A percentile compares a stretch with the other conserved stretches of the same genome.
Evolutionary conservation across 2,329 filamentous ascomycete species (phyloP).

Genomic region (Nothopassalora personata): DNA sequence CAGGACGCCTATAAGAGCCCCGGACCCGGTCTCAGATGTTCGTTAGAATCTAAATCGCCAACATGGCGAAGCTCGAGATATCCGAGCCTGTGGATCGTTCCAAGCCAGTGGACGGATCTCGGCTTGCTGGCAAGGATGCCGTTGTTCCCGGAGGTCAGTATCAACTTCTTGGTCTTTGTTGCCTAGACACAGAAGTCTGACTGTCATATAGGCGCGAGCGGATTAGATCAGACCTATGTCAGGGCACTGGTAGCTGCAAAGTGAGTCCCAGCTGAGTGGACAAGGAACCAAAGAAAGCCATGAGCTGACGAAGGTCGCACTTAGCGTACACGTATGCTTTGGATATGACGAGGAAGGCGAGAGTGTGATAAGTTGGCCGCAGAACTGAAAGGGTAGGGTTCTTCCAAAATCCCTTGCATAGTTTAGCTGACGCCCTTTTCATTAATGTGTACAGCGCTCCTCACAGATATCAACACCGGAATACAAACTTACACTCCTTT

Average conservation of each 20-base stretch:
- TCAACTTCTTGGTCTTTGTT: too few relatives aligned
- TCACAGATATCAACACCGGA: background rate
- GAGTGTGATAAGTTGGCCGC: slow-evolving; percentile 21
- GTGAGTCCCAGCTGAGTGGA: slow-evolving; percentile 4
- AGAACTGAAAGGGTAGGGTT: slow-evolving; percentile 22
- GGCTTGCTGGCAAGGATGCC: slow-evolving; percentile 39
- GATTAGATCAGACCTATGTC: slow-evolving; percentile 30
- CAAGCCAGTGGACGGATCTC: too few relatives aligned
- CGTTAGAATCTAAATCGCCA: too few relatives aligned
- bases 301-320: slow-evolving; percentile 7
- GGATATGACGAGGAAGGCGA: slow-evolving; percentile 23
- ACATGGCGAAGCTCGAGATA: too few relatives aligned
- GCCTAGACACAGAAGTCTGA: background rate
- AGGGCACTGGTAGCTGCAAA: slow-evolving; percentile 23
- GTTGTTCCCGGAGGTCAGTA: slow-evolving; percentile 37
- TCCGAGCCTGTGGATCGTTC: too few relatives aligned
- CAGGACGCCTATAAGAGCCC: too few relatives aligned
- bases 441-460: background rate
- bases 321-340: slow-evolving; percentile 21
- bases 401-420: background rate
- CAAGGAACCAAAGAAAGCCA: background rate
- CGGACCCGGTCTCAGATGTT: too few relatives aligned
- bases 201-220: slow-evolving; percentile 31
- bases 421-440: slow-evolving; percentile 12
- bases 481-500: background rate